A percentile compares a stretch with the other conserved stretches of the same genome.
Conservation (phyloP, 306 rosid species). For the Cucurbita ficifolia region DNA sequence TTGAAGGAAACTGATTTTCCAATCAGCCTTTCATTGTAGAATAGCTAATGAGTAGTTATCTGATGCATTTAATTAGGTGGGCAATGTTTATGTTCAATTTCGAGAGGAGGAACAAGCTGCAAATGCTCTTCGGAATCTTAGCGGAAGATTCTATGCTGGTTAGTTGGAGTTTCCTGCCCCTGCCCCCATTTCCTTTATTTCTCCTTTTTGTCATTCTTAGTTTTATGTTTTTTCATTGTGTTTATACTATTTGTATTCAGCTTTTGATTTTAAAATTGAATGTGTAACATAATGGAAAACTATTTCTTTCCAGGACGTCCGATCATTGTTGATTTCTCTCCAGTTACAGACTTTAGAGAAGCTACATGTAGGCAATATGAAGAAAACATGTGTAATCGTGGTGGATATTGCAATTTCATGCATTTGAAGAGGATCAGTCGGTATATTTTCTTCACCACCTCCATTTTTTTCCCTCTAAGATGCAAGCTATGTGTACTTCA, state of each 20-base stretch:
- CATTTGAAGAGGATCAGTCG: constrained; percentile 58
- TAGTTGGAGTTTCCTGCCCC: neutral
- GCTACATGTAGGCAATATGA: constrained; percentile 72
- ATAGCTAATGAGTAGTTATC: neutral
- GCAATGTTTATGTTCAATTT: constrained; percentile 65
- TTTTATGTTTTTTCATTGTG: no score
- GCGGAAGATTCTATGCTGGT: constrained; percentile 60
- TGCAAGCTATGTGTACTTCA: neutral
- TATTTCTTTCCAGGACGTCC: constrained; percentile 37
- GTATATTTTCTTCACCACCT: constrained; percentile 8
- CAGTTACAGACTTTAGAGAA: constrained; percentile 57
- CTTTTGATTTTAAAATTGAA: neutral
- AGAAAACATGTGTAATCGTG: constrained; percentile 55
- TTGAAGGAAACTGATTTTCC: neutral
- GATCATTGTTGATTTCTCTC: constrained; percentile 61
- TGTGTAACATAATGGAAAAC: neutral
- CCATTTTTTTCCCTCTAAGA: neutral
- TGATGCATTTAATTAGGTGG: constrained; percentile 30
- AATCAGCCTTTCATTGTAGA: neutral
- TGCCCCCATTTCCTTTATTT: neutral
- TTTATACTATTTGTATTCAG: neutral
- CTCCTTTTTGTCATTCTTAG: no score
- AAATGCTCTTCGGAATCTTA: constrained; percentile 38
- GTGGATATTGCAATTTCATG: constrained; percentile 24
- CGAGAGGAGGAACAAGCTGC: constrained; percentile 58